Evolutionary conservation across 768 basidiomycete species (phyloP), one percentile per base, ranked within the genome.

Genomic region (Scleroderma citrinum): DNA sequence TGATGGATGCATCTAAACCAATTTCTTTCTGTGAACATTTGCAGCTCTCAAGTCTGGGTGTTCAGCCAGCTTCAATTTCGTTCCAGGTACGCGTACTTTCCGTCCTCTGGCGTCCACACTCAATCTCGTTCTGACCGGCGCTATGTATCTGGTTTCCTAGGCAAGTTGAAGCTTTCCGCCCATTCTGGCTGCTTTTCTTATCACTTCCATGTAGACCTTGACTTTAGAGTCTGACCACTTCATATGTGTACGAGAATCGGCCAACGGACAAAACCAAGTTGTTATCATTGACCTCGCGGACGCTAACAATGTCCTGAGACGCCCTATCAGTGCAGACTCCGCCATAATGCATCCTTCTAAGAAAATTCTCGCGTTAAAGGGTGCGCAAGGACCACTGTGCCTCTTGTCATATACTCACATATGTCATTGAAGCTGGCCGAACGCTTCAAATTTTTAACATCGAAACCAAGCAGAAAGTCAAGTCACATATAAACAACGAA

Each of bases 371-470:
- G 96, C 96, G 3, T 69, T 99, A 44, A 94, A 92, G 77, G 86
- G 94, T 86, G 10, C 47, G 52, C 47, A 26, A 30, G 19, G 30
- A 23, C 3, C 23, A 17, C 11, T 13, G 41, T 13, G 32, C 26
- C 6, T 44, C 13, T 17, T 53, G 42, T 31, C 13, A 16, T 16
- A 42, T 8, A 12, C 35, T 56, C 45, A 60, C 52, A 49, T 36
- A 49, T 44, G 50, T 19, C 45, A 51, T 52, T 47, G 31, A 50
- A 98, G 96, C 96, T 55, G 84, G 77, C 51, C 88, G 93, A 39
- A 96, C 94, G 54, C 79, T 99, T 23, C 96, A 99, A 69, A 83
- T 98, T 53, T 99, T 98, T 76, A 95, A 98, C 69, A 91, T 99
- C 57, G 94, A 95, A 57, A 87, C 88, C 10, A 98, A 98, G 75